A percentile compares a stretch with the other conserved stretches of the same genome.
Evolutionary conservation across 2,329 filamentous ascomycete species (phyloP).

Genomic region (Talaromyces funiculosus): DNA sequence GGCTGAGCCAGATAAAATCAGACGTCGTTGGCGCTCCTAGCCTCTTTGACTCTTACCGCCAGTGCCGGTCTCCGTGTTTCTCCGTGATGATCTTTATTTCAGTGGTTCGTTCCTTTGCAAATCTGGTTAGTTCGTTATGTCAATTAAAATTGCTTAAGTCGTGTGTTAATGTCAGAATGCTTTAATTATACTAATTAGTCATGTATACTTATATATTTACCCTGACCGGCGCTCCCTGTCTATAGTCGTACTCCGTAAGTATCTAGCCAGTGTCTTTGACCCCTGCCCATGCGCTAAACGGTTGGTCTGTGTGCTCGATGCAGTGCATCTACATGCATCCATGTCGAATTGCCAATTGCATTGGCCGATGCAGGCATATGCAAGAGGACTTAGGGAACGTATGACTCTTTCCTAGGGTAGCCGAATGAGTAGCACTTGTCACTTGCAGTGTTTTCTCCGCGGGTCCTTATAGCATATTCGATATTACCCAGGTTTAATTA

Average conservation of each 20-base stretch:
- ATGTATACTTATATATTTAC: neutral
- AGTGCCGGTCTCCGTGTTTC: neutral
- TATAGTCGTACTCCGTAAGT: no score
- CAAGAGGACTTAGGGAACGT: neutral
- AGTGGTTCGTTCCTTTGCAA: neutral
- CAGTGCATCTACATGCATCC: neutral
- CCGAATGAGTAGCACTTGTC: neutral
- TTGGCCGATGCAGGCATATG: neutral
- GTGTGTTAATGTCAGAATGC: no score
- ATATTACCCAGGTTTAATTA: neutral
- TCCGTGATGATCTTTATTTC: neutral
- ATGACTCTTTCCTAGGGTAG: neutral
- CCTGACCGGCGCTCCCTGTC: no score
- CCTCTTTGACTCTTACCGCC: neutral
- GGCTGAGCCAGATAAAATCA: neutral
- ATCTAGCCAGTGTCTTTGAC: constrained; percentile 1
- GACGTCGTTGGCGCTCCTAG: neutral
- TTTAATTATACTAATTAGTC: no score
- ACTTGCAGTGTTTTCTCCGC: no score
- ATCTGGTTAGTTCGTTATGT: no score
- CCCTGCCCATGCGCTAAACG: no score
- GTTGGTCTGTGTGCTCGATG: no score
- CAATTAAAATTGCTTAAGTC: no score
- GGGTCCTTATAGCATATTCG: neutral
- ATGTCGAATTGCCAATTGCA: neutral